Percentiles rank a stretch among this genome's conserved stretches.
Evolutionary conservation across 2,329 filamentous ascomycete species (phyloP).

Genomic region (Pseudogymnoascus sp.): DNA sequence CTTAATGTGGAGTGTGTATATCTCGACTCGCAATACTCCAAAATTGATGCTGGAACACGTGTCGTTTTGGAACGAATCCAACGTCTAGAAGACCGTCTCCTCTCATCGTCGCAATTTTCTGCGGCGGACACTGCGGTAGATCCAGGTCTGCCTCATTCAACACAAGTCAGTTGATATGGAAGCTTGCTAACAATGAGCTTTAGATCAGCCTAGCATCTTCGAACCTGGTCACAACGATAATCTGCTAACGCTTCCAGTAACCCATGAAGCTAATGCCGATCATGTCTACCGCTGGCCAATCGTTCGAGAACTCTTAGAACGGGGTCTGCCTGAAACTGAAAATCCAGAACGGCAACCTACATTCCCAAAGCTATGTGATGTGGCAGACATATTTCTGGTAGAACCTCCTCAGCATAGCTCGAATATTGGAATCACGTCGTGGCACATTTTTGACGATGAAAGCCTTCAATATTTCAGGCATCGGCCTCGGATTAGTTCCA

Average conservation of each 20-base stretch:
- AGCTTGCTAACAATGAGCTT: neutral
- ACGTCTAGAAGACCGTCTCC: slow-evolving; percentile 23
- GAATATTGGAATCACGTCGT: slow-evolving; percentile 11
- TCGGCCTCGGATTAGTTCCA: neutral
- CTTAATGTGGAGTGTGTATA: slow-evolving; percentile 27
- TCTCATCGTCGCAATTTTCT: slow-evolving; percentile 13
- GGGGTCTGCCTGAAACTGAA: neutral
- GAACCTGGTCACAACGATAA: slow-evolving; percentile 12
- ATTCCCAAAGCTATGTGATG: slow-evolving; percentile 3
- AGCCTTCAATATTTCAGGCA: neutral
- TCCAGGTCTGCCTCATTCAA: neutral
- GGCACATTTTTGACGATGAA: slow-evolving; percentile 15
- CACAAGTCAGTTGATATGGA: neutral
- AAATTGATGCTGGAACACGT: slow-evolving; percentile 25
- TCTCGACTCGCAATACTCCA: slow-evolving; percentile 23
- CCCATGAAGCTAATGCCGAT: slow-evolving; percentile 21
- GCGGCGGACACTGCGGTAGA: neutral
- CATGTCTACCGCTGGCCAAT: slow-evolving; percentile 21
- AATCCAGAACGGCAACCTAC: neutral
- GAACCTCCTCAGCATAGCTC: neutral
- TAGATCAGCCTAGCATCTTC: neutral
- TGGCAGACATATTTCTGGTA: slow-evolving; percentile 3
- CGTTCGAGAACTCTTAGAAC: slow-evolving; percentile 16
- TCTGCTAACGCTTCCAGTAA: slow-evolving; percentile 15
- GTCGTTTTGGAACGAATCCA: slow-evolving; percentile 26